Evolutionary conservation across 1,284 basidiomycete species (phyloP).

Genomic region (Leccinum ponderosum): DNA sequence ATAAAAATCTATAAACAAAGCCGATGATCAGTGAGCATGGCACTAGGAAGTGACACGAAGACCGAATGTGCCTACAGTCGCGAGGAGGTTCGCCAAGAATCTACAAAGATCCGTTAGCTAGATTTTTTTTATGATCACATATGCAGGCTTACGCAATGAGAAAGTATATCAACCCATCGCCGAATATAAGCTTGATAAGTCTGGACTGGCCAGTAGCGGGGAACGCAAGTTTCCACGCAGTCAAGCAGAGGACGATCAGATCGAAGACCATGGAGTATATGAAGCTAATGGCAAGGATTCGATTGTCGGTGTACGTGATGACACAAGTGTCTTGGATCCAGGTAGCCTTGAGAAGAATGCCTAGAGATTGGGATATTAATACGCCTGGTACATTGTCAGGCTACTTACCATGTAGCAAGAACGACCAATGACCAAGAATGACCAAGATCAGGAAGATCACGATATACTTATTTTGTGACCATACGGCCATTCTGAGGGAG

Average conservation of each 20-base stretch:
- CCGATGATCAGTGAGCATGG: slow-evolving; percentile 1
- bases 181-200: slow-evolving; percentile 65
- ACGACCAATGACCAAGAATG: slow-evolving; percentile 75
- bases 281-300: slow-evolving; percentile 60
- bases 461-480: slow-evolving; percentile 64
- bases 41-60: neutral
- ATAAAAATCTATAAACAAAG: slow-evolving; percentile 54
- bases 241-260: slow-evolving; percentile 59
- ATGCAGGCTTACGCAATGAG: slow-evolving; percentile 59
- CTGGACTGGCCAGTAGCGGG: slow-evolving; percentile 45
- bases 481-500: slow-evolving; percentile 61
- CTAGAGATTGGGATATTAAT: slow-evolving; percentile 33
- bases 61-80: slow-evolving; percentile 46
- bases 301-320: slow-evolving; percentile 57
- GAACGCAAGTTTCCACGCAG: slow-evolving; percentile 58
- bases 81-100: slow-evolving; percentile 65
- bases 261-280: slow-evolving; percentile 77
- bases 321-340: slow-evolving; percentile 56
- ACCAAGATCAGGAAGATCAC: slow-evolving; percentile 54
- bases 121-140: neutral
- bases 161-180: slow-evolving; percentile 73
- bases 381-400: neutral
- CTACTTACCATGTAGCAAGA: slow-evolving; percentile 68
- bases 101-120: slow-evolving; percentile 35
- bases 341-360: slow-evolving; percentile 57